Base-by-base conservation (phyloP, 176 grass and related monocot genomes). In the Musa schizocarpa region DNA sequence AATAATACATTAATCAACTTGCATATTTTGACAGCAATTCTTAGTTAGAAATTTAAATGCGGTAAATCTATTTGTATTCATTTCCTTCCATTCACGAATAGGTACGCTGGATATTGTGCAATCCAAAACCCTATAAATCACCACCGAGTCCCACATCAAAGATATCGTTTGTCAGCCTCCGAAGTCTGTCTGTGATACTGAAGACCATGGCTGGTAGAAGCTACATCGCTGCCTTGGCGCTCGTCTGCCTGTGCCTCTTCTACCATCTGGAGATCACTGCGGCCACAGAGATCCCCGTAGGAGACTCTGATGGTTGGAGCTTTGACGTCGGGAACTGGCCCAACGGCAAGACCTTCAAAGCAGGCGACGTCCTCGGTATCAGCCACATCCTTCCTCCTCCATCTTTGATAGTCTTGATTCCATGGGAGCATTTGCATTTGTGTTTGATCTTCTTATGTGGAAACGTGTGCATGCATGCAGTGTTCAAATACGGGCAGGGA, bases 361-460 rank as follows among this genome's bases (percentile, higher is more conserved):
- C 81, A 12, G 87, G 85, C 0, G 93, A 96, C 73, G 85, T 85
- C 5, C 89, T 92, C 16, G 70, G 93, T 96, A 56, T 84, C 26
- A 52, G 63, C 16, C 13, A 4, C 49, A 14, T 25, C 53, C 0
- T 19, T 27, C 43, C 69, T 50, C 24, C 21, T 9, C 1, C 13
- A 21, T 6, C 12, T 76, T 23, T 43, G 1, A 9, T 9, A 0
- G 9, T 77, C 21, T n/a, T 53, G 12, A 63, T 58, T 34, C 61
- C 21, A 74, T 27, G 43, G 52, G 48, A 53, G 9, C 8, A 12
- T 49, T 8, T 65, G 54, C 1, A 43, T 26, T 23, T 7, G 64
- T 50, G 20, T 1, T 13, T 61, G 20, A 21, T 11, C 16, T 17
- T n/a, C 9, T 13, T 29, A 21, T 68, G 22, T n/a, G 52, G 23